Evolutionary conservation across 331 rosid genomes (phyloP).

Genomic region (Rhamnella rubrinervis): DNA sequence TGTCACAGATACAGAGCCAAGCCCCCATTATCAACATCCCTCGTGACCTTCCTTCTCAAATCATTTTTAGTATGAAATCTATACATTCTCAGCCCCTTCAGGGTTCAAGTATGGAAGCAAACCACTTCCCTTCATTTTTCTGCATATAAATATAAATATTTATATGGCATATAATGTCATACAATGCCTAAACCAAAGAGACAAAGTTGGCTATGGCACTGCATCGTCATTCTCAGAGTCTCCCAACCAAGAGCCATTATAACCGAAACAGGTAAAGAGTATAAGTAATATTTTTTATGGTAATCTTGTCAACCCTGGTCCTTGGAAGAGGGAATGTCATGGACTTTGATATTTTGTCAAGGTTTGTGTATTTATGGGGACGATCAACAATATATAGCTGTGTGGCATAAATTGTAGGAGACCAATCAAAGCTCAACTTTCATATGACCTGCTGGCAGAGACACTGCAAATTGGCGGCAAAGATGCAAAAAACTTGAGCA

Average conservation of each 20-base stretch:
- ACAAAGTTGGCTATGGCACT: conserved; percentile 18
- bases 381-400: neutral
- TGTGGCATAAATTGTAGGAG: conserved; percentile 10
- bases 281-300: too few species aligned
- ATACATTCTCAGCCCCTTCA: conserved; percentile 34
- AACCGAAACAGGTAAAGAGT: neutral
- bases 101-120: too few species aligned
- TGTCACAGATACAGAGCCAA: neutral
- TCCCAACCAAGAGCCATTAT: conserved; percentile 29
- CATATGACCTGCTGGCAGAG: conserved; percentile 45
- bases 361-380: conserved; percentile 22
- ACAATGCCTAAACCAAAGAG: conserved; percentile 9
- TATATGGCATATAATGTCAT: conserved; percentile 26
- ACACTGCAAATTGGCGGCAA: conserved; percentile 47
- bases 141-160: conserved; percentile 13
- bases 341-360: conserved; percentile 30
- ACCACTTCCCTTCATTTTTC: conserved; percentile 29
- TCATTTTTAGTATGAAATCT: conserved; percentile 26
- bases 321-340: conserved; percentile 16
- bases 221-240: conserved; percentile 13
- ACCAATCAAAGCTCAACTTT: conserved; percentile 63
- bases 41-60: conserved; percentile 17
- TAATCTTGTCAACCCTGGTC: conserved; percentile 20
- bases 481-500: conserved; percentile 13
- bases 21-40: conserved; percentile 11